Conservation (phyloP, 2,329 filamentous ascomycete species). For the Arthrobotrys conoides region DNA sequence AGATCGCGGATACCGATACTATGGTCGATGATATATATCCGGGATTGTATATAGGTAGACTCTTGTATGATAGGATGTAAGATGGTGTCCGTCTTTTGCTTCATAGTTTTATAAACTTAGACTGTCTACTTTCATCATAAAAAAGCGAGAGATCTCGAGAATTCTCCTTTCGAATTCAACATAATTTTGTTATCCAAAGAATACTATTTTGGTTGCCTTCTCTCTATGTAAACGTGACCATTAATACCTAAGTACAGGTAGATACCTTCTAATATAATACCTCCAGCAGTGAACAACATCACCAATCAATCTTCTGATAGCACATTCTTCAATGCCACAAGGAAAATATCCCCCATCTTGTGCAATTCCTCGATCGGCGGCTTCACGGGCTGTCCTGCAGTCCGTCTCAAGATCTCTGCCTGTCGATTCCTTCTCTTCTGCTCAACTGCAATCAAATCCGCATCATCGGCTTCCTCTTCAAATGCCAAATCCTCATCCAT, state of each 20-base stretch:
- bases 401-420: slow-evolving; percentile 83
- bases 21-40: too few relatives aligned
- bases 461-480: slow-evolving; percentile 78
- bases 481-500: slow-evolving; percentile 75
- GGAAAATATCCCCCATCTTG: slow-evolving; percentile 83
- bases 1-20: too few relatives aligned
- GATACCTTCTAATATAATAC: neutral
- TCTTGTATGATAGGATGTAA: neutral
- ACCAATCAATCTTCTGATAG: slow-evolving; percentile 75
- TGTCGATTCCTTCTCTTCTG: slow-evolving; percentile 80
- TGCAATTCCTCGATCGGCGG: slow-evolving; percentile 83
- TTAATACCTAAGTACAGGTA: neutral
- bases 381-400: slow-evolving; percentile 86
- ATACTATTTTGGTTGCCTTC: neutral
- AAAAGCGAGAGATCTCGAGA: neutral
- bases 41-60: neutral
- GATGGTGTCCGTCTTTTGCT: neutral
- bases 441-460: slow-evolving; percentile 90
- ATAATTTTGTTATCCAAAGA: neutral
- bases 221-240: neutral
- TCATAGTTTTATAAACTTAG: neutral
- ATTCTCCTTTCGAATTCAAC: neutral
- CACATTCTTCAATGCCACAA: slow-evolving; percentile 84
- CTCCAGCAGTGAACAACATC: neutral
- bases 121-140: neutral